Evolutionary conservation across 331 rosid genomes (phyloP), one percentile per base, ranked within the genome.

Genomic region (Arachis monticola): DNA sequence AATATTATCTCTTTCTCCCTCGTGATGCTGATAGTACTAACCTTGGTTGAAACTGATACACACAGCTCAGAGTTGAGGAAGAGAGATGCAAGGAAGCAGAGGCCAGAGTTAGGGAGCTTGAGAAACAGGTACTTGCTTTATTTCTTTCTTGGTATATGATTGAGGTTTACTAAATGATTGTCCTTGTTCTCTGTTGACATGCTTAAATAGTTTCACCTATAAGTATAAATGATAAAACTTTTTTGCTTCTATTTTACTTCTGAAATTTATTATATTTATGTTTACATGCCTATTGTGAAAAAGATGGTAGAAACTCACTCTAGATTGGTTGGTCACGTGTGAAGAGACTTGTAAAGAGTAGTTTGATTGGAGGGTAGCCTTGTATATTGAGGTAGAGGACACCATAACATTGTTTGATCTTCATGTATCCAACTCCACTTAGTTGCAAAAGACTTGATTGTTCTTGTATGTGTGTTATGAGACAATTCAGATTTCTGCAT

Each of bases 31-130:
- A 77, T 52, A 17, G 44, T 69, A 58, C 45, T 27, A 51, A 51
- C 59, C 48, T 50, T 69, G 50, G 42, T 73, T 64, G 42, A 62
- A 56, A 72, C 73, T 64, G 75, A 69, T 58, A 51, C 77, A 74
- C 93, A 74, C 93, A 93, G 98, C 98, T 93, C 67, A 88, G 95
- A 82, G 83, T 74, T 48, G 96, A 93, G 85, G 98, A 93, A 78
- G 93, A 88, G 73, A 87, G 82, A 85, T 84, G 94, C 81, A 84
- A 91, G 30, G 98, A 89, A 72, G 88, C 90, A 62, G 93, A 91
- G 69, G 88, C 89, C 69, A 91, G 98, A 80, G 89, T 91, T 45
- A 88, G 77, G 91, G 98, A 88, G 89, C 96, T 93, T 77, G 89
- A 89, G 86, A 93, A 93, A 78, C 98, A 93, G 98, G 98, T 93